Base-by-base conservation (phyloP, 257 asterid species). In the Ilex asprella region DNA sequence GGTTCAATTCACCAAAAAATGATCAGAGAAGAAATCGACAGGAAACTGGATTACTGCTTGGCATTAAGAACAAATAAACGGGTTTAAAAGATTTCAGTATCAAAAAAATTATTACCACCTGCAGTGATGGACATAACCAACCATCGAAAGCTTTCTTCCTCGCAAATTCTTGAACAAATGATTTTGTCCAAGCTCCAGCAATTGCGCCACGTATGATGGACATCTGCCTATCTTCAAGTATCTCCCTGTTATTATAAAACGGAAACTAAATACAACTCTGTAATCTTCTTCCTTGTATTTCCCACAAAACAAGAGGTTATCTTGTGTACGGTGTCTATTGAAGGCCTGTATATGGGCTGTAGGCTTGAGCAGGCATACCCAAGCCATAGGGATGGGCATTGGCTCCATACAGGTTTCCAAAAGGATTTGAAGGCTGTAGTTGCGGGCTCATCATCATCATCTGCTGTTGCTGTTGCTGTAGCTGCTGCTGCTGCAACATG, bases 341-440 rank as follows among this genome's bases (percentile, higher is more conserved):
- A 74, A 77, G 76, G 69, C 86, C 89, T 0, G 86, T 62, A 63
- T 80, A 69, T 13, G 84, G 86, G 61, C 75, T 80, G 74, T 83
- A 67, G 67, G 78, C 63, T 66, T 78, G 86, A 12, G 70, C 76
- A 2, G 84, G 82, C 84, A 83, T 73, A 67, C 84, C 84, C 21
- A 79, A 41, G 51, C 79, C 81, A 12, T 78, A 68, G 30, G 79
- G 63, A 61, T 75, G 89, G 39, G 56, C 77, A 2, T 31, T 16
- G 15, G 73, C 39, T 5, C 67, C 76, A 10, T 72, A 78, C 7
- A 74, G 65, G 56, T 66, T 76, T 41, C 76, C 87, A 31, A 82
- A 82, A 0, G 84, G 87, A 29, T 80, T 83, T 66, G 67, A 44
- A n/a, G 8, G 57, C 21, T 49, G 59, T 12, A 56, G 83, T 51